phyloP scores from a whole-genome alignment of 208 protist genomes.

The Leishmania tarentolae region DNA sequence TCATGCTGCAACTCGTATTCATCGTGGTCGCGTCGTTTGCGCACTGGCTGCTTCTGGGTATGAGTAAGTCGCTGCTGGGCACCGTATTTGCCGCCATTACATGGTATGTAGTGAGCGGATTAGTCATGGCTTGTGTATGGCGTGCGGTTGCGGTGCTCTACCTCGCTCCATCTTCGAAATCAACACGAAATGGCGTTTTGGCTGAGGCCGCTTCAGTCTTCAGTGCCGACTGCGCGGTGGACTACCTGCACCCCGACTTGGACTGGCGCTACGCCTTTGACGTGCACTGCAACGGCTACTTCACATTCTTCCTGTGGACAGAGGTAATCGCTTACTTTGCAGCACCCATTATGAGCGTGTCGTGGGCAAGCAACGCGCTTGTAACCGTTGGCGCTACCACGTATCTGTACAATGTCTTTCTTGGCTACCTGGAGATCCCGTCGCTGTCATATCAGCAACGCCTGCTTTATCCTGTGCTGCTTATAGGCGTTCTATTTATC shows the following conservation, averaged over 20 bases:
- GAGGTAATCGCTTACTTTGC: constrained; percentile 88
- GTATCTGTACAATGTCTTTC: constrained; percentile 93
- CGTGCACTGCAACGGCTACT: constrained; percentile 97
- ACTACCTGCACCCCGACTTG: constrained; percentile 47
- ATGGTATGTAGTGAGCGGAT: constrained; percentile 65
- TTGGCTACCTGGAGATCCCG: constrained; percentile 93
- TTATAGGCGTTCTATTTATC: constrained; percentile 56
- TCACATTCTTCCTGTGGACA: constrained; percentile 95
- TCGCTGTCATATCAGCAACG: constrained; percentile 82
- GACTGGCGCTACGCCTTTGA: constrained; percentile 97
- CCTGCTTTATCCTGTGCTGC: constrained; percentile 88
- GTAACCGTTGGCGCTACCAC: constrained; percentile 56
- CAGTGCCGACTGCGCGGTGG: constrained; percentile 13
- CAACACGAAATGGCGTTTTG: background rate
- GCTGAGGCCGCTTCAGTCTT: background rate
- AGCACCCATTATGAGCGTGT: constrained; percentile 50
- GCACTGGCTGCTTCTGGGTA: constrained; percentile 32
- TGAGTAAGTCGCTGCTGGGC: constrained; percentile 56
- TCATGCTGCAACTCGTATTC: constrained; percentile 92
- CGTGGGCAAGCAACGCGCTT: constrained; percentile 51
- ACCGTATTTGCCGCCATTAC: constrained; percentile 41
- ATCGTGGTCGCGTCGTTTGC: constrained; percentile 65
- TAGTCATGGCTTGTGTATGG: constrained; percentile 66
- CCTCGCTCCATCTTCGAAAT: constrained; percentile 15
- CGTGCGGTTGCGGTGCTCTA: constrained; percentile 33